Evolutionary conservation across 805 yeast genomes (phyloP), one percentile per base, ranked within the genome.

Genomic region (Candida nemodendra): DNA sequence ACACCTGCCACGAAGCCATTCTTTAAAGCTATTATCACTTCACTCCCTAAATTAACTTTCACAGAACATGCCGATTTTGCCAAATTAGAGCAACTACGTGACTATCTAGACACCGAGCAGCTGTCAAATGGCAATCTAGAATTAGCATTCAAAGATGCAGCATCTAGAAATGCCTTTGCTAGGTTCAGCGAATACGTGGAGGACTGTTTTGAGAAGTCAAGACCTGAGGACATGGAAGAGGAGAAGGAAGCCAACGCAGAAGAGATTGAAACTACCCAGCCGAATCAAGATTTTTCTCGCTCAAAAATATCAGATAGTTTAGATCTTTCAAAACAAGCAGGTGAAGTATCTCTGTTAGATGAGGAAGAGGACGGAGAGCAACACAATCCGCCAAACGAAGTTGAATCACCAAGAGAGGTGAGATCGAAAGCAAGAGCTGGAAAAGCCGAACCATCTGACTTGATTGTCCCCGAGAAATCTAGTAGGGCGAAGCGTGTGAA

Each of bases 1-100:
- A 70, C 74, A 21, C 74, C 71, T 3, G 66, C 76, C 5, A 71
- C 75, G 24, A 80, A 76, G 45, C 65, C 59, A 4, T 62, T 71
- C 25, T 76, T 76, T 42, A 81, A 75, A 43, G 67, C 78, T 24
- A 64, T 84, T 2, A 54, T 83, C 8, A 61, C 62, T 11, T 71
- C 72, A 30, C 59, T 85, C 22, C 64, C 69, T 18, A 77, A 75
- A 44, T 63, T 84, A 14, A 54, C 51, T 22, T 59, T 79, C 26
- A 68, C 76, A 4, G 52, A 52, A 29, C 29, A 42, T 11, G 47
- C 46, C 15, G 56, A 54, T 2, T 18, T 46, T 5, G 36, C 35
- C 2, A 53, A 49, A 30, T 34, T 58, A 12, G 33, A 57, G 12
- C 52, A 50, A 7, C 44, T 61, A 8, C 32, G 46, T 8, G 50